A percentile compares a stretch with the other conserved stretches of the same genome.
These are phyloP conservation scores for Ustilago trichophora DNA, from an alignment of 1,284 basidiomycete species.

Conservation along the genomic window DNA sequence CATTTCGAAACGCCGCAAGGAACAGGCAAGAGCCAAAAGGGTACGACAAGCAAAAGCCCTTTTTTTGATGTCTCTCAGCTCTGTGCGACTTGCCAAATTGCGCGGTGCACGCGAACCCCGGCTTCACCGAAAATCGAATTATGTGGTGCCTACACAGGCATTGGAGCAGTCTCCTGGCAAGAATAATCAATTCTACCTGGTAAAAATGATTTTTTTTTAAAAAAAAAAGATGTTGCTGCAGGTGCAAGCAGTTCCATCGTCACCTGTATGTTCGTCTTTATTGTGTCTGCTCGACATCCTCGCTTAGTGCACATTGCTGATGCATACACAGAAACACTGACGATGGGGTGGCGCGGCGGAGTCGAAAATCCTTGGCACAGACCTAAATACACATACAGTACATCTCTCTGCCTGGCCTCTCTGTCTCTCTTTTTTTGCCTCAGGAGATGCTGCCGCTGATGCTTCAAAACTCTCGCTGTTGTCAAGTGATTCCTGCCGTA, in stretches of 20 bases:
- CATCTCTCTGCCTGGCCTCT: too few relatives aligned
- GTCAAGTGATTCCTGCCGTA: background rate
- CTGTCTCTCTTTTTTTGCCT: background rate
- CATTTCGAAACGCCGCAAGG: background rate
- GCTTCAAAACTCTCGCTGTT: too few relatives aligned
- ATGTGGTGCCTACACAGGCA: too few relatives aligned
- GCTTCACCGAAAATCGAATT: slow-evolving; percentile 2
- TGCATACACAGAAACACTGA: background rate
- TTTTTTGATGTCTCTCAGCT: background rate
- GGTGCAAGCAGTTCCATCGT: background rate
- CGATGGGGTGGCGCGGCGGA: slow-evolving; percentile 4
- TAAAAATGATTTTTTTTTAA: background rate
- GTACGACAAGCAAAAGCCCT: background rate
- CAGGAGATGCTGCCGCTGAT: too few relatives aligned
- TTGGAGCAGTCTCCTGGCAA: too few relatives aligned
- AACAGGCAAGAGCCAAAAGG: background rate
- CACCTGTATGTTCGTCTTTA: background rate
- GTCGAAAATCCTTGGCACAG: slow-evolving; percentile 2
- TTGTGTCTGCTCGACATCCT: background rate
- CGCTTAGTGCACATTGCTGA: too few relatives aligned
- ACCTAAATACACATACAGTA: background rate
- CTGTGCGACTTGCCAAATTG: background rate
- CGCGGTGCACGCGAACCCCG: background rate
- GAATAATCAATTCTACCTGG: background rate
- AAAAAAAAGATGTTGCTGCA: background rate